Conservation (phyloP, 768 basidiomycete species). For the Leccinum broughii region DNA sequence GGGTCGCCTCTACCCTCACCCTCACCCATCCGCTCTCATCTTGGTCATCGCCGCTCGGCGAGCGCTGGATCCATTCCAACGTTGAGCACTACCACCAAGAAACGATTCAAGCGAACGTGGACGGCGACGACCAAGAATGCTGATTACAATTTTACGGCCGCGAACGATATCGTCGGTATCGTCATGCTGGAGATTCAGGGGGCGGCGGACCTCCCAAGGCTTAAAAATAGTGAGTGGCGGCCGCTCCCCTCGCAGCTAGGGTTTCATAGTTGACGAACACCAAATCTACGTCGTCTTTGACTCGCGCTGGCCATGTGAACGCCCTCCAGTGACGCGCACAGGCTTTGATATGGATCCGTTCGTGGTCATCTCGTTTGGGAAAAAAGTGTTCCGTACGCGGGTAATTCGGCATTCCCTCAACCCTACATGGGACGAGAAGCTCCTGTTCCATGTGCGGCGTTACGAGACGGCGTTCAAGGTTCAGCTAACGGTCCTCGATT, state of each 20-base stretch:
- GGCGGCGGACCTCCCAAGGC: constrained; percentile 80
- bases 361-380: constrained; percentile 63
- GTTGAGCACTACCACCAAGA: no score
- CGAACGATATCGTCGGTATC: constrained; percentile 87
- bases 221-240: constrained; percentile 75
- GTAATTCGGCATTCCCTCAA: no score
- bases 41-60: no score
- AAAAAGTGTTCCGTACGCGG: no score
- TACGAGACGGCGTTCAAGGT: constrained; percentile 81
- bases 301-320: not conserved
- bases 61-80: no score
- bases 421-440: constrained; percentile 84
- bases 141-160: constrained; percentile 62
- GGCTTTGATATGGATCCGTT: constrained; percentile 99
- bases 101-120: constrained; percentile 43
- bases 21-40: no score
- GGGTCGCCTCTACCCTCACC: no score
- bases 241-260: not conserved
- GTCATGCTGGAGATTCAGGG: constrained; percentile 91
- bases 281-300: not conserved
- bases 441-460: constrained; percentile 90
- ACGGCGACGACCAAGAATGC: constrained; percentile 33
- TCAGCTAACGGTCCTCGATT: constrained; percentile 86
- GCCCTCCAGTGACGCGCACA: constrained; percentile 67
- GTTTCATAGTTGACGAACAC: not conserved